A percentile compares a stretch with the other conserved stretches of the same genome.
These are phyloP conservation scores for Reticulascus tulasneorum DNA, from an alignment of 2,329 filamentous ascomycete genomes.

Conservation along the genomic window DNA sequence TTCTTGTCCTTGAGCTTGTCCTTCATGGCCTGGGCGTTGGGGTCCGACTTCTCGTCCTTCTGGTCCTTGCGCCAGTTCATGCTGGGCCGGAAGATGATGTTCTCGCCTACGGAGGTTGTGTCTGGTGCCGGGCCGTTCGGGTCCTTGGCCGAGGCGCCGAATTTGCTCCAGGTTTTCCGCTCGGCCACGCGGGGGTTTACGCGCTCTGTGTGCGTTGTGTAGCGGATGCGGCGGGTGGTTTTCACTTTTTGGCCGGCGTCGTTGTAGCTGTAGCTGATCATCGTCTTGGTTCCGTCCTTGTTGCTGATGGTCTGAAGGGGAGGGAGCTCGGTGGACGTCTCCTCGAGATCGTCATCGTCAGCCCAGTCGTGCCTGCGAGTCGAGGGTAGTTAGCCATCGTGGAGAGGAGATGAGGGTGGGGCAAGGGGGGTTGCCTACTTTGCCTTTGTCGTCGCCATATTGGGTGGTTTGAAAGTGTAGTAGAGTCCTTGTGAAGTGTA, in stretches of 20 bases:
- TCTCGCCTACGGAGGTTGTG: conserved; percentile 92
- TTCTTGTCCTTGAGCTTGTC: conserved; percentile 96
- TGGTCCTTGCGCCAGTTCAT: conserved; percentile 91
- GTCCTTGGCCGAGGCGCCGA: conserved; percentile 86
- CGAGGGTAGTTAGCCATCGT: neutral
- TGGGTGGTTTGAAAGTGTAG: neutral
- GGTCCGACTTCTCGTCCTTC: conserved; percentile 72
- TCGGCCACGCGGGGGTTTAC: conserved; percentile 97
- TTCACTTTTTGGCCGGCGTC: conserved; percentile 95
- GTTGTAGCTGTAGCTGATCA: conserved; percentile 84
- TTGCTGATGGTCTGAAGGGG: conserved; percentile 86
- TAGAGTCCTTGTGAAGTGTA: neutral
- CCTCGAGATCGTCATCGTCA: conserved; percentile 88
- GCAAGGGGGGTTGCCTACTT: conserved; percentile 6
- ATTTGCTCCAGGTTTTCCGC: conserved; percentile 89
- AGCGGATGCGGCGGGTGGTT: conserved; percentile 91
- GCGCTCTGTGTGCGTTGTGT: conserved; percentile 83
- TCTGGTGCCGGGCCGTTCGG: conserved; percentile 75
- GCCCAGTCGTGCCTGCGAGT: conserved; percentile 72
- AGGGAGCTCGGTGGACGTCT: conserved; percentile 66
- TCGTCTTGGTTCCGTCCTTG: conserved; percentile 97
- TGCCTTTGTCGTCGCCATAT: conserved; percentile 13
- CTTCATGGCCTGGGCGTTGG: conserved; percentile 71
- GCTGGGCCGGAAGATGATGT: conserved; percentile 93
- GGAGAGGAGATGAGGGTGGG: neutral